phyloP scores from a whole-genome alignment of 1,284 basidiomycete species.

The Malassezia yamatoensis region DNA sequence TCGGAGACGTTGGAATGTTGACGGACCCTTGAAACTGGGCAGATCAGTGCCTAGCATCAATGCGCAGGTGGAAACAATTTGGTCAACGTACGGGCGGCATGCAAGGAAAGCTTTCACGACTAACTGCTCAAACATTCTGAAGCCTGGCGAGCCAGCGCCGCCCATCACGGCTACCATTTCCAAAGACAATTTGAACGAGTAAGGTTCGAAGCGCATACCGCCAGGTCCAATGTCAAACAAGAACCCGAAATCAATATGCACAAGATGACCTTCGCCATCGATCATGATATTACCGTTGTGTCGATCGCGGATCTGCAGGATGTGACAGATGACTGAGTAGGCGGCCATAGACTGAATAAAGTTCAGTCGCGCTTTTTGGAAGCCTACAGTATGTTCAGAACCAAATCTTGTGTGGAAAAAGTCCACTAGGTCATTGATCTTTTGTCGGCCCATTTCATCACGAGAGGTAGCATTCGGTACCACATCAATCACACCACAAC shows the following conservation, averaged over 20 bases:
- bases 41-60: conserved; percentile 91
- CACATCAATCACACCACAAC: conserved; percentile 98
- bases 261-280: conserved; percentile 86
- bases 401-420: conserved; percentile 96
- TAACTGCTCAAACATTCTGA: conserved; percentile 81
- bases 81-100: conserved; percentile 76
- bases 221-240: conserved; percentile 76
- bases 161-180: conserved; percentile 99
- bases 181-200: conserved; percentile 92
- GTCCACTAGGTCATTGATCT: conserved; percentile 86
- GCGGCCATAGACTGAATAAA: conserved; percentile 99
- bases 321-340: conserved; percentile 96
- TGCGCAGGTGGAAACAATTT: conserved; percentile 74
- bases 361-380: conserved; percentile 85
- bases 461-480: conserved; percentile 95
- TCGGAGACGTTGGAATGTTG: conserved; percentile 64
- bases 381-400: conserved; percentile 71
- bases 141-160: conserved; percentile 81
- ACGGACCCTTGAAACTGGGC: conserved; percentile 91
- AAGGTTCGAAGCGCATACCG: conserved; percentile 44
- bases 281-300: conserved; percentile 99
- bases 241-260: conserved; percentile 97
- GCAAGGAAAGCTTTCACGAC: conserved; percentile 94
- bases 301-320: conserved; percentile 90
- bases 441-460: conserved; percentile 97